Conservation (phyloP, 2,329 filamentous ascomycete species). For the Colletotrichum limetticola region DNA sequence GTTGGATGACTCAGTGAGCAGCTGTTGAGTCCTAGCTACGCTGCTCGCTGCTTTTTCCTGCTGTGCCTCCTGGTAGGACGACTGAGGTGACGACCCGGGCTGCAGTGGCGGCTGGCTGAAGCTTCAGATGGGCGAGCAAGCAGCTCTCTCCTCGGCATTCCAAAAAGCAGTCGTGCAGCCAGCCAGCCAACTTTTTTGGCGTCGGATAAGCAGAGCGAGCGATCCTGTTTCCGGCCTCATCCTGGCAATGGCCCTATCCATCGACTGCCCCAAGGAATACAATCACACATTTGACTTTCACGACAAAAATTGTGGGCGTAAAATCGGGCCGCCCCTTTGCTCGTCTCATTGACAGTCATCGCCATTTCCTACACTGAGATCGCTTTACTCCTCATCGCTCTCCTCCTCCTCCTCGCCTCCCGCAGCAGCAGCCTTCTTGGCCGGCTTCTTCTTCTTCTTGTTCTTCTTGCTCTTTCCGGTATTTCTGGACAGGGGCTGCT, state of each 20-base stretch:
- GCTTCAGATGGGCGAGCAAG: constrained; percentile 13
- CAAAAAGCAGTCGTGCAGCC: constrained; percentile 14
- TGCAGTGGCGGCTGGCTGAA: constrained; percentile 12
- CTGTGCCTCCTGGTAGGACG: background rate
- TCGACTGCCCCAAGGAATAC: constrained; percentile 19
- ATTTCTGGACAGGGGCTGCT: constrained; percentile 86
- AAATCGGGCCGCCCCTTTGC: constrained; percentile 24
- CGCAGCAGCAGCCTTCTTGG: constrained; percentile 54
- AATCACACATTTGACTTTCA: constrained; percentile 33
- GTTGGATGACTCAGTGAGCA: background rate
- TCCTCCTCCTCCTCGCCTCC: constrained; percentile 44
- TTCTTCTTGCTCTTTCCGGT: constrained; percentile 94
- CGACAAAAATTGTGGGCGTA: constrained; percentile 29
- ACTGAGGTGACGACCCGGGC: background rate
- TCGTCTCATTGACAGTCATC: constrained; percentile 30
- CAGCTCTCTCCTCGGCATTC: constrained; percentile 2
- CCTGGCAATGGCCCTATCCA: constrained; percentile 17
- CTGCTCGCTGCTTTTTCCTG: background rate
- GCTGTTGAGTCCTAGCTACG: background rate
- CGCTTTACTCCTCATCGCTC: constrained; percentile 49
- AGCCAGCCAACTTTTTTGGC: constrained; percentile 11
- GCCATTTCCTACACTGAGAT: constrained; percentile 5
- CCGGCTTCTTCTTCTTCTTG: constrained; percentile 77
- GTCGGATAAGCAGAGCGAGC: constrained; percentile 41
- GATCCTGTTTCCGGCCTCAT: constrained; percentile 29